Base-by-base conservation (phyloP, 1,139 yeast genomes). In the Taphrina betulina region DNA sequence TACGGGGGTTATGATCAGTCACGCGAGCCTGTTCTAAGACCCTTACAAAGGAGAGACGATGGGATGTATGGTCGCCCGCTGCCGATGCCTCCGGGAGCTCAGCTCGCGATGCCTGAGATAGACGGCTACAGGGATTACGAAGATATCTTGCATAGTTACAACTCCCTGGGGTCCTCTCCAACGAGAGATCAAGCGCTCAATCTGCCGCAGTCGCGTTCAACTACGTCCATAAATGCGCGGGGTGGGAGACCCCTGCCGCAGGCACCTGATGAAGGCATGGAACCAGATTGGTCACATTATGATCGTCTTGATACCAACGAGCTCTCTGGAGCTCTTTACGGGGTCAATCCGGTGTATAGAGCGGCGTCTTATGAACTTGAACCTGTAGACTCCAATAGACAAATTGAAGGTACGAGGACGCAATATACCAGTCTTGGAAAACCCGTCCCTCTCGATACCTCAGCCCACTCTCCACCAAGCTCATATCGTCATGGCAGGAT, bases 71-170 rank as follows among this genome's bases (percentile, higher is more conserved):
- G 48, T 2, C 14, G 38, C 17, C 48, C 48, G 7, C 17, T 43
- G 48, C 48, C 48, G 8, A 14, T 37, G 7, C 48, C 48, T 12
- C 48, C 48, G 17, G 38, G 45, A 8, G 33, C 3, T 12, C n/a
- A 5, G 20, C 26, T 33, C 3, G 4, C 3, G 19, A 43, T 33
- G 38, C 48, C 48, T 2, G 28, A 3, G 16, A 5, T 31, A n/a
- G 19, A 20, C 17, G 8, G 20, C 3, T 16, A 10, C 20, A 10
- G 17, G 10, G 48, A 20, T n/a, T 43, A 43, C 31, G 48, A 24
- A 12, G 38, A 29, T 5, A 23, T 23, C 3, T 17, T 41, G 23
- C 23, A 41, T 4, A 12, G 16, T n/a, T 24, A 41, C 35, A 14
- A 28, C 2, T 8, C 19, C 28, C 14, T 3, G 10, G n/a, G 14